These are phyloP conservation scores for Papiliotrema terrestris DNA, from an alignment of 1,284 basidiomycete genomes.

Conservation along the genomic window DNA sequence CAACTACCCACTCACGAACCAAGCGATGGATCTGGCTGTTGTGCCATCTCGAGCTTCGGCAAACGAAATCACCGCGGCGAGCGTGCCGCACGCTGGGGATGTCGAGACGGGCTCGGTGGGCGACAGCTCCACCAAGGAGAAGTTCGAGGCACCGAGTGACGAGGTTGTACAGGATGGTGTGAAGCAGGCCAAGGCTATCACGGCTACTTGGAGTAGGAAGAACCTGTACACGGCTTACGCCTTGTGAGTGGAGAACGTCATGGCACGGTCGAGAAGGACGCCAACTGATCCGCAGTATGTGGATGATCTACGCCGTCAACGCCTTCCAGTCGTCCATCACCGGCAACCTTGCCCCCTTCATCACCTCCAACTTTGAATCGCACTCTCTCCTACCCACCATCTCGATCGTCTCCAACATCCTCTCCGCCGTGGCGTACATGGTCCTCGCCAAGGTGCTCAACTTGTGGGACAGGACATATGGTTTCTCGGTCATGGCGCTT, in stretches of 20 bases:
- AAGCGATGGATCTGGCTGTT: no score
- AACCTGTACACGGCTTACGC: slow-evolving; percentile 27
- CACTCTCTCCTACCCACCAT: slow-evolving; percentile 43
- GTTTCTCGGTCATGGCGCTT: slow-evolving; percentile 23
- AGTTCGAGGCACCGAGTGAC: background rate
- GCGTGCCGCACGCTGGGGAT: no score
- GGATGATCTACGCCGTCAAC: slow-evolving; percentile 35
- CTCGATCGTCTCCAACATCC: slow-evolving; percentile 33
- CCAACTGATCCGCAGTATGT: slow-evolving; percentile 26
- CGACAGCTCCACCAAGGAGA: no score
- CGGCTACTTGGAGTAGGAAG: slow-evolving; percentile 30
- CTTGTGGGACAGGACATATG: slow-evolving; percentile 33
- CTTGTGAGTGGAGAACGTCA: slow-evolving; percentile 29
- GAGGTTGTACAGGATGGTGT: slow-evolving; percentile 29
- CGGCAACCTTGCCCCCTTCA: slow-evolving; percentile 30
- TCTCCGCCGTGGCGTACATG: slow-evolving; percentile 37
- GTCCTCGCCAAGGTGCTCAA: slow-evolving; percentile 37
- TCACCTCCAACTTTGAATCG: slow-evolving; percentile 29
- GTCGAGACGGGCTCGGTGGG: no score
- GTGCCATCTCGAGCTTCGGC: no score
- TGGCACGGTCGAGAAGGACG: background rate
- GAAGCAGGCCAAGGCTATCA: slow-evolving; percentile 29
- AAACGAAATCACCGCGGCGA: no score
- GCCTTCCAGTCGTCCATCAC: slow-evolving; percentile 42
- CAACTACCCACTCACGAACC: no score